phyloP scores from a whole-genome alignment of 2,329 filamentous ascomycete species.

The Ophidiomyces ophidiicola region DNA sequence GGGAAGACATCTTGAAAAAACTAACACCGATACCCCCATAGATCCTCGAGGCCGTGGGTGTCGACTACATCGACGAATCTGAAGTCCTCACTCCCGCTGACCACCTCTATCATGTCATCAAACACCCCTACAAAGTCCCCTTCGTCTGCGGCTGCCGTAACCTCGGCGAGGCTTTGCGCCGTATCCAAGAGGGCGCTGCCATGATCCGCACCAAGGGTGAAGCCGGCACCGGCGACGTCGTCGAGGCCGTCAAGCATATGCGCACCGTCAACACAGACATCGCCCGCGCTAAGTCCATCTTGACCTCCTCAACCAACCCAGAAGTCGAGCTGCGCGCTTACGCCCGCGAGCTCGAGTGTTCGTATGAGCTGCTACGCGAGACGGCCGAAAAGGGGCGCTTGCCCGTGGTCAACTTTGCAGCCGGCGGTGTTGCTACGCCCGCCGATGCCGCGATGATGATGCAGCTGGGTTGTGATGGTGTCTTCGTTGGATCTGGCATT shows the following conservation, averaged over 20 bases:
- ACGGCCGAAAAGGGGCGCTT: conserved; percentile 76
- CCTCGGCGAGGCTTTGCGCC: conserved; percentile 79
- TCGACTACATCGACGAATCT: conserved; percentile 97
- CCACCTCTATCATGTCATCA: conserved; percentile 80
- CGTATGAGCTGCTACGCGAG: conserved; percentile 68
- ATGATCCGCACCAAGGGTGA: conserved; percentile 99
- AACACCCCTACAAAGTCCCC: conserved; percentile 66
- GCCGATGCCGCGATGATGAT: conserved; percentile 97
- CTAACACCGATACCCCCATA: conserved; percentile 25
- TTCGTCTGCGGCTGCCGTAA: conserved; percentile 96
- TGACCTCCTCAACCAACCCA: conserved; percentile 29
- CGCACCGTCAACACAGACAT: conserved; percentile 79
- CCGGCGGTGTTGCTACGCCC: conserved; percentile 97
- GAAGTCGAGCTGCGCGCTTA: conserved; percentile 65
- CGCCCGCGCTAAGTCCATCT: conserved; percentile 51
- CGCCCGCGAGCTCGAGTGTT: conserved; percentile 68
- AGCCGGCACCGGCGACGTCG: conserved; percentile 90
- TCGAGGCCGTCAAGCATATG: conserved; percentile 94
- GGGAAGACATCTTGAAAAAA: background rate
- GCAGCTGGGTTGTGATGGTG: conserved; percentile 95
- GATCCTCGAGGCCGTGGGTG: conserved; percentile 87
- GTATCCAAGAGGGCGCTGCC: conserved; percentile 85
- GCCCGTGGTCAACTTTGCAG: conserved; percentile 95
- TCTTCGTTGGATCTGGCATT: conserved; percentile 93
- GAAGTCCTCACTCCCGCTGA: conserved; percentile 96